Conservation (phyloP, 805 yeast genomes). For the Kuraishia molischiana region DNA sequence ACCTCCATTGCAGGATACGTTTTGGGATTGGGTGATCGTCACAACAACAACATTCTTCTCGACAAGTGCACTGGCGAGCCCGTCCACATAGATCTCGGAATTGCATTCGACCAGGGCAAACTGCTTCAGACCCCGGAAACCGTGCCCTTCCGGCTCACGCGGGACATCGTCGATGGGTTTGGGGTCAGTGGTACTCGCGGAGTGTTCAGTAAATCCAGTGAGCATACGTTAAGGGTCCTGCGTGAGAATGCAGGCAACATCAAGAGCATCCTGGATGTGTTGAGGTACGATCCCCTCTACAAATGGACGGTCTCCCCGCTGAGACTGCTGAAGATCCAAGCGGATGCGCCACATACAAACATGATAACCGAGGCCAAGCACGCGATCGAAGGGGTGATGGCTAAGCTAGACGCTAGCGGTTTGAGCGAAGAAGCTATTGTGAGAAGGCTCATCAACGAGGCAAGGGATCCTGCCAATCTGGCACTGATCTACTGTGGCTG, state of each 20-base stretch:
- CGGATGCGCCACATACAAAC: constrained; percentile 3
- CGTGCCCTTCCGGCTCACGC: constrained; percentile 86
- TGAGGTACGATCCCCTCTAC: constrained; percentile 88
- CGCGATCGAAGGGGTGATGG: constrained; percentile 65
- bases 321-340: constrained; percentile 44
- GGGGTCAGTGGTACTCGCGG: constrained; percentile 86
- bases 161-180: constrained; percentile 88
- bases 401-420: constrained; percentile 55
- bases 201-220: constrained; percentile 61
- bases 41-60: constrained; percentile 80
- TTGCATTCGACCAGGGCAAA: constrained; percentile 92
- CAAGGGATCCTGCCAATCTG: constrained; percentile 56
- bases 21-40: constrained; percentile 92
- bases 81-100: constrained; percentile 91
- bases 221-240: constrained; percentile 59
- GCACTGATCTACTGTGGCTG: constrained; percentile 76
- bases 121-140: constrained; percentile 80
- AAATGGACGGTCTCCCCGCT: constrained; percentile 85
- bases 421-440: constrained; percentile 80
- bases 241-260: constrained; percentile 60
- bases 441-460: constrained; percentile 69
- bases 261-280: constrained; percentile 71
- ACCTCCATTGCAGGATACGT: constrained; percentile 82
- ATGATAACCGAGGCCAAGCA: not conserved
- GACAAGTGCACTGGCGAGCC: constrained; percentile 84